These are phyloP conservation scores for Diphasiastrum complanatum DNA, from an alignment of 83 land plant species.

Conservation along the genomic window DNA sequence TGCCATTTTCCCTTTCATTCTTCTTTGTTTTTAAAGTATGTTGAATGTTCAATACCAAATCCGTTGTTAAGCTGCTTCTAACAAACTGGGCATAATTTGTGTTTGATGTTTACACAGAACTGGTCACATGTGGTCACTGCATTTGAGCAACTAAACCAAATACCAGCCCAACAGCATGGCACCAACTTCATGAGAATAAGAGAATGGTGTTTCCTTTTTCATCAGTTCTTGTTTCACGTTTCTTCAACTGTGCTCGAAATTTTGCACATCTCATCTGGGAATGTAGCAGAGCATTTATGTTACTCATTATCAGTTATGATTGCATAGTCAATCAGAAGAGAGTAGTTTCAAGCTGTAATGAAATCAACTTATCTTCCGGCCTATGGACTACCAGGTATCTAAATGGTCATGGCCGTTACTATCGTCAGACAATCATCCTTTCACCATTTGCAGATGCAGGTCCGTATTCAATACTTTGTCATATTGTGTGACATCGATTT, in stretches of 20 bases:
- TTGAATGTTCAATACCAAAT: not conserved
- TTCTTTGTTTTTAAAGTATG: not conserved
- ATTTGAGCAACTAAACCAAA: conserved; percentile 55
- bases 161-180: conserved; percentile 76
- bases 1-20: not conserved
- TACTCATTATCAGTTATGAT: no score
- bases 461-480: conserved; percentile 7
- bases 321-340: no score
- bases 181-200: conserved; percentile 87
- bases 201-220: conserved; percentile 63
- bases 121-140: conserved; percentile 73
- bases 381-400: conserved; percentile 66
- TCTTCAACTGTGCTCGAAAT: no score
- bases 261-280: no score
- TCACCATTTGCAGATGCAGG: conserved; percentile 70
- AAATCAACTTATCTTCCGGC: not conserved
- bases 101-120: conserved; percentile 44
- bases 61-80: no score
- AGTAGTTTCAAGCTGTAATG: no score
- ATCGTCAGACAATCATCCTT: conserved; percentile 76
- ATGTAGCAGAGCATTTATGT: no score
- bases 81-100: not conserved
- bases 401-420: conserved; percentile 71
- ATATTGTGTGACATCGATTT: not conserved
- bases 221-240: no score